Evolutionary conservation across 768 basidiomycete species (phyloP).

Genomic region (Mycena venus): DNA sequence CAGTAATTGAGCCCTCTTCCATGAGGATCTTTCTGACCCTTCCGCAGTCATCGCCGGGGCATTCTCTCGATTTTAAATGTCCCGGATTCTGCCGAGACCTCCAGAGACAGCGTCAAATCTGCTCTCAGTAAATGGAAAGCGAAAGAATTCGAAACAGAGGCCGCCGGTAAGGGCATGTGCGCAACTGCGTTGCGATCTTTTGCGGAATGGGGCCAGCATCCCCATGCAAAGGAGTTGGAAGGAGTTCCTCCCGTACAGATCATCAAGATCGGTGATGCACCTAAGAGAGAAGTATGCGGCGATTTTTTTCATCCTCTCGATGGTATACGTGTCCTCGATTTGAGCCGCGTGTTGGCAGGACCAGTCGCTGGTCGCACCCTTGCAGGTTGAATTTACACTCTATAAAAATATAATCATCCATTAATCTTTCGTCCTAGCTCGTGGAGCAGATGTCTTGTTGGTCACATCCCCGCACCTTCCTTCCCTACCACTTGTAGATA

Average conservation of each 20-base stretch:
- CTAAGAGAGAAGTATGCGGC: constrained; percentile 42
- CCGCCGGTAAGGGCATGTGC: constrained; percentile 60
- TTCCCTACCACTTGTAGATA: constrained; percentile 62
- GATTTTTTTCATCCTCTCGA: constrained; percentile 52
- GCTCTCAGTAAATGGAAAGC: constrained; percentile 59
- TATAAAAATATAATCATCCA: neutral
- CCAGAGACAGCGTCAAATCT: constrained; percentile 51
- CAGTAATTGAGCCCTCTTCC: constrained; percentile 54
- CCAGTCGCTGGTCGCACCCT: constrained; percentile 69
- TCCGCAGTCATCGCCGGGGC: constrained; percentile 62
- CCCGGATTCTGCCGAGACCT: constrained; percentile 44
- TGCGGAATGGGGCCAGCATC: constrained; percentile 62
- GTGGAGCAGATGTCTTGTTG: constrained; percentile 70
- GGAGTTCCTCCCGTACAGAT: constrained; percentile 59
- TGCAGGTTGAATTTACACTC: constrained; percentile 54
- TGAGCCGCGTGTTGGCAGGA: constrained; percentile 71
- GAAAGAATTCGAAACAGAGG: constrained; percentile 61
- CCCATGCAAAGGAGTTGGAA: constrained; percentile 58
- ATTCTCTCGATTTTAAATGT: constrained; percentile 61
- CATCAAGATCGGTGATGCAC: constrained; percentile 62
- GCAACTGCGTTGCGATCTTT: constrained; percentile 64
- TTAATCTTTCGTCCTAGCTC: constrained; percentile 48
- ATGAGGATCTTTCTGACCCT: neutral
- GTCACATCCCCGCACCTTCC: constrained; percentile 71
- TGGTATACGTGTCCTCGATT: constrained; percentile 68